Conservation (phyloP, 768 basidiomycete species). For the Xanthoconium purpureum region DNA sequence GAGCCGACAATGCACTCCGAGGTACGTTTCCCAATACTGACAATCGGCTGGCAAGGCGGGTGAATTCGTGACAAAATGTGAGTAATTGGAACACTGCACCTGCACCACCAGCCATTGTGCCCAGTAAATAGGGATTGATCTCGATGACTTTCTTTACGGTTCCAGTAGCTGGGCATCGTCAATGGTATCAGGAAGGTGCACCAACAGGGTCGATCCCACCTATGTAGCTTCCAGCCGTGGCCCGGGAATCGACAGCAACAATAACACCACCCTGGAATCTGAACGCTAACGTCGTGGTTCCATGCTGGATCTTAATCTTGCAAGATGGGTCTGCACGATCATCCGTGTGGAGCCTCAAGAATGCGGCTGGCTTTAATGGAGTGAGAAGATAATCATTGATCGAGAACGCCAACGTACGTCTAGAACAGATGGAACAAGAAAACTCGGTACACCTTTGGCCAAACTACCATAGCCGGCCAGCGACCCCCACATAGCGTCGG, state of each 20-base stretch:
- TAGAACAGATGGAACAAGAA: conserved; percentile 67
- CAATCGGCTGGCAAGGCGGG: conserved; percentile 66
- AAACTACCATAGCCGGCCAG: conserved; percentile 77
- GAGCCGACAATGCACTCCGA: conserved; percentile 95
- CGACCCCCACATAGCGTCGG: conserved; percentile 79
- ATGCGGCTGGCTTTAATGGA: conserved; percentile 71
- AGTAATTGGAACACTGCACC: conserved; percentile 47
- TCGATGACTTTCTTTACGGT: conserved; percentile 99
- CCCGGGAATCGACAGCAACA: conserved; percentile 98
- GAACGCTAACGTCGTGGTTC: conserved; percentile 98
- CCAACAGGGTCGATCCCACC: conserved; percentile 49
- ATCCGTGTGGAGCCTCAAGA: conserved; percentile 91
- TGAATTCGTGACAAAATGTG: conserved; percentile 3
- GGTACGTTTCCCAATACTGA: conserved; percentile 98
- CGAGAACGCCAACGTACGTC: conserved; percentile 53
- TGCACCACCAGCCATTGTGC: conserved; percentile 99
- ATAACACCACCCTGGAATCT: conserved; percentile 95
- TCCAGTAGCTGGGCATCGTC: conserved; percentile 65
- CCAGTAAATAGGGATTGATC: conserved; percentile 98
- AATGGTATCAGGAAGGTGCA: background rate
- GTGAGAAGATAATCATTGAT: conserved; percentile 4
- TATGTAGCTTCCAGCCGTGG: conserved; percentile 95
- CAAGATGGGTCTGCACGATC: conserved; percentile 92
- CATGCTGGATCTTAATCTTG: conserved; percentile 97
- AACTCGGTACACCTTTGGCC: conserved; percentile 66